Conservation (phyloP, 1,284 basidiomycete genomes). For the Cerrena zonata region DNA sequence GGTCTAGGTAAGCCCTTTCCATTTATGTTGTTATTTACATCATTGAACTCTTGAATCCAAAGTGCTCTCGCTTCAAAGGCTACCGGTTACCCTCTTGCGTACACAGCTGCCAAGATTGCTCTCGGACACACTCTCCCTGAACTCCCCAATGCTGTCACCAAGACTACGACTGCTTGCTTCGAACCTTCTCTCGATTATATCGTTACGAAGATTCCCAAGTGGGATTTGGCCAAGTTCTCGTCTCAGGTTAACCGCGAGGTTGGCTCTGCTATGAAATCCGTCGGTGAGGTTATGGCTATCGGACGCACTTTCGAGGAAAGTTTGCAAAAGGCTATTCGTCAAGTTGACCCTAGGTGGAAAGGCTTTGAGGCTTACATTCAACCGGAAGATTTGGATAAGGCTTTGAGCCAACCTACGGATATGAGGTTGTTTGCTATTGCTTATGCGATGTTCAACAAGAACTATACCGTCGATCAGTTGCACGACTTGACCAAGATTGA, state of each 20-base stretch:
- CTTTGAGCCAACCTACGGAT: conserved; percentile 76
- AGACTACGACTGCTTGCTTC: conserved; percentile 98
- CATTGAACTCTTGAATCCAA: conserved; percentile 35
- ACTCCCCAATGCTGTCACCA: conserved; percentile 97
- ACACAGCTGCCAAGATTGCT: conserved; percentile 99
- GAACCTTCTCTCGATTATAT: conserved; percentile 99
- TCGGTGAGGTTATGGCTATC: conserved; percentile 99
- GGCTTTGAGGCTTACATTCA: conserved; percentile 78
- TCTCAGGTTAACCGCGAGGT: conserved; percentile 90
- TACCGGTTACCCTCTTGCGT: conserved; percentile 97
- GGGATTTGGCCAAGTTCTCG: conserved; percentile 98
- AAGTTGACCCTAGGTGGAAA: conserved; percentile 88
- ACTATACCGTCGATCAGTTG: conserved; percentile 84
- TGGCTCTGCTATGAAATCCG: conserved; percentile 98
- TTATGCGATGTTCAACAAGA: conserved; percentile 92
- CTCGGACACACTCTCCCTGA: conserved; percentile 97
- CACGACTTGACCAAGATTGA: conserved; percentile 97
- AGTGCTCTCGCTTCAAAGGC: conserved; percentile 94
- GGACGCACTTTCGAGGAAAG: conserved; percentile 98
- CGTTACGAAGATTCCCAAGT: conserved; percentile 99
- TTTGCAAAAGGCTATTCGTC: conserved; percentile 96
- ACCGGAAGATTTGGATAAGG: conserved; percentile 79
- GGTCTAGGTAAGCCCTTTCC: conserved; percentile 31
- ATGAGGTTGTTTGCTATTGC: conserved; percentile 95
- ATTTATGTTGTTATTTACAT: conserved; percentile 27